Percentiles rank a stretch among this genome's conserved stretches.
phyloP scores from a whole-genome alignment of 352 stramenopile genomes.

The Phytophthora hibernalis region DNA sequence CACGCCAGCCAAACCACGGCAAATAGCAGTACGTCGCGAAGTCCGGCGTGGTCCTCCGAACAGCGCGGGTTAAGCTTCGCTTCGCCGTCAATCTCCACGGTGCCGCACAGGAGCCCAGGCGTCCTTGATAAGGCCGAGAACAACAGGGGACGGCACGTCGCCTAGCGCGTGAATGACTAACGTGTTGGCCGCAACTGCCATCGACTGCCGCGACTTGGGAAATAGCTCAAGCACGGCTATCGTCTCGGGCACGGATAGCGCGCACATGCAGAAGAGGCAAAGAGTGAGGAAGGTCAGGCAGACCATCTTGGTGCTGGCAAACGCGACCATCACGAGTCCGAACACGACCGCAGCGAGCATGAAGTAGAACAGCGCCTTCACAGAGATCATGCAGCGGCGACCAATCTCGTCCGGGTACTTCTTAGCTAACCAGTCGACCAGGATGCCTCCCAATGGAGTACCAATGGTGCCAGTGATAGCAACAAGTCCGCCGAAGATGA shows the following conservation, averaged over 20 bases:
- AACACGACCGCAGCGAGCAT: slow-evolving; percentile 63
- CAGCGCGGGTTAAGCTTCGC: slow-evolving; percentile 74
- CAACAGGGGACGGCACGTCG: slow-evolving; percentile 94
- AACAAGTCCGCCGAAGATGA: slow-evolving; percentile 88
- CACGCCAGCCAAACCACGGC: slow-evolving; percentile 77
- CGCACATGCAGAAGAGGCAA: slow-evolving; percentile 82
- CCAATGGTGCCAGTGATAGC: slow-evolving; percentile 88
- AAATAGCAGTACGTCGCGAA: slow-evolving; percentile 79
- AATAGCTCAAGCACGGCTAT: slow-evolving; percentile 92
- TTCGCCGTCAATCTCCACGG: slow-evolving; percentile 66
- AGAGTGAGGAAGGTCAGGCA: slow-evolving; percentile 79
- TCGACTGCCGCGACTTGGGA: slow-evolving; percentile 81
- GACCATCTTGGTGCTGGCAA: slow-evolving; percentile 50
- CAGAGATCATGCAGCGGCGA: slow-evolving; percentile 58
- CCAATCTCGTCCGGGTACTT: slow-evolving; percentile 39
- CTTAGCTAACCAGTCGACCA: slow-evolving; percentile 68
- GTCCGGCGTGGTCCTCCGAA: slow-evolving; percentile 59
- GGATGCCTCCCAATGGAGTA: slow-evolving; percentile 85
- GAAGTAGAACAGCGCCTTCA: slow-evolving; percentile 75
- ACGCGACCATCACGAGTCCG: slow-evolving; percentile 67
- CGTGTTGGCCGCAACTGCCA: slow-evolving; percentile 92
- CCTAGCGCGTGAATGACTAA: slow-evolving; percentile 93
- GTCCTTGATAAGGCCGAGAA: slow-evolving; percentile 95
- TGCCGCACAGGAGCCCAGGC: slow-evolving; percentile 89
- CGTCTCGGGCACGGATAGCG: slow-evolving; percentile 78